Conservation (phyloP, 768 basidiomycete genomes). For the Termitomyces sp. region DNA sequence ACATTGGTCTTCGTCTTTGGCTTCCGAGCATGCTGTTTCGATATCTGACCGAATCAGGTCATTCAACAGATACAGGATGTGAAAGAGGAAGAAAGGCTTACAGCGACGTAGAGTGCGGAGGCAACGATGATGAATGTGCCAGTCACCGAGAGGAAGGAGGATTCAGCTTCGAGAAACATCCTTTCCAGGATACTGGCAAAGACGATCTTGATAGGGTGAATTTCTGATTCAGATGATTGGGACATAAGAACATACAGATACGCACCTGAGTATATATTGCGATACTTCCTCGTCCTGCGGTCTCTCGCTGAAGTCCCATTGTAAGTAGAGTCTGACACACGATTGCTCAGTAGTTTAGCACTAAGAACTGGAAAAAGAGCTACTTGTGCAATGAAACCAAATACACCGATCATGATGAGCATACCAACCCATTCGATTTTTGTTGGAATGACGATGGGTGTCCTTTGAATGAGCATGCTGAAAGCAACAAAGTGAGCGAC, state of each 20-base stretch:
- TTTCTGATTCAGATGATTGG: neutral
- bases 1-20: conserved; percentile 2
- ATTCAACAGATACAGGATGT: neutral
- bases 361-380: conserved; percentile 42
- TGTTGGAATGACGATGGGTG: conserved; percentile 44
- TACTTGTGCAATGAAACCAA: conserved; percentile 53
- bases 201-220: conserved; percentile 42
- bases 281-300: conserved; percentile 50
- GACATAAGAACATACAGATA: neutral
- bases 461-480: conserved; percentile 42
- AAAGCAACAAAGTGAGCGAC: neutral
- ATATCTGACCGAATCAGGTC: neutral
- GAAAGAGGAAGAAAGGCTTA: conserved; percentile 26
- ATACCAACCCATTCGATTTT: conserved; percentile 41
- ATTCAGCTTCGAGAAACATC: conserved; percentile 57
- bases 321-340: conserved; percentile 46
- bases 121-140: conserved; percentile 65
- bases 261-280: conserved; percentile 43
- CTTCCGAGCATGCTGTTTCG: conserved; percentile 3
- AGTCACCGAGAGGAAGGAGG: conserved; percentile 53
- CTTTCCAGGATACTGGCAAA: conserved; percentile 66
- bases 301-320: conserved; percentile 47
- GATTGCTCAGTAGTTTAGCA: neutral
- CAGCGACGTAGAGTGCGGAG: conserved; percentile 63
- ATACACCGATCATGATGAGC: conserved; percentile 46